Base-by-base conservation (phyloP, 2,329 filamentous ascomycete genomes). In the Diaporthe destruens region DNA sequence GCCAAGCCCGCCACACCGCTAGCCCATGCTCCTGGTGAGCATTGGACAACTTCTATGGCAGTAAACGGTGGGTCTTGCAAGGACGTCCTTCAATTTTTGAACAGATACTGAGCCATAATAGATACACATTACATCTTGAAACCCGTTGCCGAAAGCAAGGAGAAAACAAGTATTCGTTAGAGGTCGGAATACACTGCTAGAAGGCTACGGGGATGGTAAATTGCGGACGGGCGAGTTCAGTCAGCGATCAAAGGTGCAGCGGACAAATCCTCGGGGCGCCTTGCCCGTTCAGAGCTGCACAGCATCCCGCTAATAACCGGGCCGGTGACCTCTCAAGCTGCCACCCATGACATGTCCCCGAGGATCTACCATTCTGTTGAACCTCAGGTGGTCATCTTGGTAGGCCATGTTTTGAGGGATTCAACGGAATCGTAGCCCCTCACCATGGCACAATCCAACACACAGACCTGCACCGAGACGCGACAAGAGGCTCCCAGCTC, bases 391-490 rank as follows among this genome's bases (percentile, higher is more conserved):
- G 25, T 32, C 3, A 34, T 23, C 6, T 34, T 49, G 11, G 29
- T 3, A 23, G 23, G 1, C 1, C 7, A 23, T 12, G 9, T 49
- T 63, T 42, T 14, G 18, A 63, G 34, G 18, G 12, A 49, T 9
- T 49, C 34, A 42, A 20, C 59, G 49, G 12, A 63, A 9, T 63
- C 42, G 34, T 6, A 6, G 18, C 57, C n/a, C 29, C 6, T 49
- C 42, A 44, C 2, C 29, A 63, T 63, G 59, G 25, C 59, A 11
- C 59, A 63, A 49, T 49, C 59, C 29, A 49, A 2, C 25, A 63
- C 25, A 18, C 59, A 63, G 25, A 63, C 42, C 42, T 63, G 59
- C 59, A 49, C 59, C 18, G 59, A 63, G 29, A 6, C 29, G 25
- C 18, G 32, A 23, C 42, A 14, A 49, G 59, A 49, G 18, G n/a